phyloP scores from a whole-genome alignment of 139 green algal genomes.

The Chlamydomonas sp. region DNA sequence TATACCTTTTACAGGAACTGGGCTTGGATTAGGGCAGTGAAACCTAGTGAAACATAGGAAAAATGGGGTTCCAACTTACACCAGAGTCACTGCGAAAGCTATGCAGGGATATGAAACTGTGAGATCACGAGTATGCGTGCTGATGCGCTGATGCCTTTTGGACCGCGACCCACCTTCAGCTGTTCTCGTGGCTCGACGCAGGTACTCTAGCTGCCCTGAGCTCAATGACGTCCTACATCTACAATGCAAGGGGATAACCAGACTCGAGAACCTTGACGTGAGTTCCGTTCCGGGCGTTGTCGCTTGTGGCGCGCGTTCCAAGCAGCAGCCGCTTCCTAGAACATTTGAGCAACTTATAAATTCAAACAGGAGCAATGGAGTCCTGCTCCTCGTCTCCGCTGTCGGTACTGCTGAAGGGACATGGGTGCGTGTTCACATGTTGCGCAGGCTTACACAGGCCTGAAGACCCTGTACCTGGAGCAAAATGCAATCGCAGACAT shows the following conservation, averaged over 20 bases:
- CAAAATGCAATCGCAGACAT: conserved; percentile 76
- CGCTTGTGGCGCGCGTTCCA: neutral
- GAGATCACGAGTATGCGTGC: neutral
- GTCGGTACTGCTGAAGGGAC: no score
- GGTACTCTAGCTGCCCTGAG: conserved; percentile 70
- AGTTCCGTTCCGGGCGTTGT: neutral
- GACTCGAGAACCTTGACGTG: conserved; percentile 76
- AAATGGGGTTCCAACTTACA: conserved; percentile 57
- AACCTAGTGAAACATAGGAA: neutral
- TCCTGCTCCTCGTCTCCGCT: no score
- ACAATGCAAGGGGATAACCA: conserved; percentile 79
- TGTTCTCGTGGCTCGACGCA: conserved; percentile 22
- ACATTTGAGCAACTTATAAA: no score
- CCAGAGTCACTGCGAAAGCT: conserved; percentile 62
- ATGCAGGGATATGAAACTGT: conserved; percentile 74
- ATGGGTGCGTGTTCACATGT: no score
- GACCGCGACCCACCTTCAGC: no score
- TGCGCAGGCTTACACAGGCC: conserved; percentile 75
- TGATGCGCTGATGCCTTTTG: neutral
- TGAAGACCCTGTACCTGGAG: conserved; percentile 82
- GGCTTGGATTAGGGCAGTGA: neutral
- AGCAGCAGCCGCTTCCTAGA: neutral
- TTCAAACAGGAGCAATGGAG: no score
- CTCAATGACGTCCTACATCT: conserved; percentile 85
- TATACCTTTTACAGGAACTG: neutral